phyloP scores from a whole-genome alignment of 176 grass and related monocot species.

The Olyra latifolia region DNA sequence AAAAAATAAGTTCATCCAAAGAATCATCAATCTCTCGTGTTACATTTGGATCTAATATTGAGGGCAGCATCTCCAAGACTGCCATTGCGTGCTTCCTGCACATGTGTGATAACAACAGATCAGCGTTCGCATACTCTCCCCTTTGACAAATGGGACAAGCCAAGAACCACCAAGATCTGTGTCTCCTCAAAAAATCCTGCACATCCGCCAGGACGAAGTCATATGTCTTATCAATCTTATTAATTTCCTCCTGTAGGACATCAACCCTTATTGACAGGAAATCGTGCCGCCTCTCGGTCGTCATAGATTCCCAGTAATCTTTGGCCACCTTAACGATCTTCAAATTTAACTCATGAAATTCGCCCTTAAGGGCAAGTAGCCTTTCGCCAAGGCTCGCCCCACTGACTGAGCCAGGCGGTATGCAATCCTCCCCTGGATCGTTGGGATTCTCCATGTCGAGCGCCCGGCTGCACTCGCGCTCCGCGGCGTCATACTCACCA shows the following conservation, averaged over 20 bases:
- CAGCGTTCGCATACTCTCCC: slow-evolving; percentile 17
- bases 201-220: not conserved
- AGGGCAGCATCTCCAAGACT: slow-evolving; percentile 29
- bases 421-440: slow-evolving; percentile 25
- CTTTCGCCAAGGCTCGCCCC: slow-evolving; percentile 9
- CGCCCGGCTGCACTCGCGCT: slow-evolving; percentile 29
- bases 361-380: not conserved
- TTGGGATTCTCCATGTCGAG: not conserved
- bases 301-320: slow-evolving; percentile 35
- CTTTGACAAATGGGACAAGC: slow-evolving; percentile 27
- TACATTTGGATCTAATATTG: slow-evolving; percentile 19
- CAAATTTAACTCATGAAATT: slow-evolving; percentile 20
- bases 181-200: slow-evolving; percentile 13
- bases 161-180: slow-evolving; percentile 31
- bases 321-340: not conserved
- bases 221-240: not conserved
- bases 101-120: slow-evolving; percentile 31
- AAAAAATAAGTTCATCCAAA: not conserved
- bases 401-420: slow-evolving; percentile 22
- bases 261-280: slow-evolving; percentile 22
- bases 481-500: slow-evolving; percentile 17
- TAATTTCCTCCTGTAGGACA: slow-evolving; percentile 13
- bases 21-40: not conserved
- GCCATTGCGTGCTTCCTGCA: slow-evolving; percentile 33
- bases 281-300: not conserved